Percentiles rank a stretch among this genome's conserved stretches.
These are phyloP conservation scores for Talaromyces sp. DNA, from an alignment of 2,329 filamentous ascomycete genomes.

Conservation along the genomic window DNA sequence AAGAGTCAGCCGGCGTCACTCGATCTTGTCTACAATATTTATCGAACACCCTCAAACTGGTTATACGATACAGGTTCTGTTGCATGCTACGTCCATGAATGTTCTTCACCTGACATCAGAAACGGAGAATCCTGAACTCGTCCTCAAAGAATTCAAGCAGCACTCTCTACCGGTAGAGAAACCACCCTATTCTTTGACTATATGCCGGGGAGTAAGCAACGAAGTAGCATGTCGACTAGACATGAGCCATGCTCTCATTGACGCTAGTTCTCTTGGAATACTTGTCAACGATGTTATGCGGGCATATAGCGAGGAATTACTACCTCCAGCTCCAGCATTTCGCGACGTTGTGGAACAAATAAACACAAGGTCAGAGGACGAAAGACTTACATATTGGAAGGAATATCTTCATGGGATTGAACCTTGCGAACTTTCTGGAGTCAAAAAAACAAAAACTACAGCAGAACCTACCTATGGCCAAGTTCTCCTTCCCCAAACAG, in stretches of 20 bases:
- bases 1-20: neutral
- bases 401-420: neutral
- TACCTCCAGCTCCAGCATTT: neutral
- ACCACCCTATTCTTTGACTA: neutral
- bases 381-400: neutral
- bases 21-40: constrained; percentile 1
- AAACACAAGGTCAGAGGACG: neutral
- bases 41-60: neutral
- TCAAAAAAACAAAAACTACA: neutral
- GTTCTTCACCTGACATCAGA: neutral
- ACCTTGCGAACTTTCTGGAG: neutral
- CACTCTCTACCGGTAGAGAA: neutral
- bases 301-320: constrained; percentile 6
- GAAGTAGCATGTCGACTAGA: constrained; percentile 35
- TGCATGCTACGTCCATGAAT: neutral
- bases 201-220: neutral
- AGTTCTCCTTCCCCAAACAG: neutral
- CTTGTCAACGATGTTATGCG: neutral
- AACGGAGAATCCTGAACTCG: neutral
- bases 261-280: constrained; percentile 8
- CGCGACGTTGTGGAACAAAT: neutral
- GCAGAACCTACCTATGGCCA: neutral
- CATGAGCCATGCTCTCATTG: constrained; percentile 22
- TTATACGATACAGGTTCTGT: neutral
- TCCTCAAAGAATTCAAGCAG: neutral